A percentile compares a stretch with the other conserved stretches of the same genome.
Conservation (phyloP, 768 basidiomycete genomes). For the Mycena latifolia region DNA sequence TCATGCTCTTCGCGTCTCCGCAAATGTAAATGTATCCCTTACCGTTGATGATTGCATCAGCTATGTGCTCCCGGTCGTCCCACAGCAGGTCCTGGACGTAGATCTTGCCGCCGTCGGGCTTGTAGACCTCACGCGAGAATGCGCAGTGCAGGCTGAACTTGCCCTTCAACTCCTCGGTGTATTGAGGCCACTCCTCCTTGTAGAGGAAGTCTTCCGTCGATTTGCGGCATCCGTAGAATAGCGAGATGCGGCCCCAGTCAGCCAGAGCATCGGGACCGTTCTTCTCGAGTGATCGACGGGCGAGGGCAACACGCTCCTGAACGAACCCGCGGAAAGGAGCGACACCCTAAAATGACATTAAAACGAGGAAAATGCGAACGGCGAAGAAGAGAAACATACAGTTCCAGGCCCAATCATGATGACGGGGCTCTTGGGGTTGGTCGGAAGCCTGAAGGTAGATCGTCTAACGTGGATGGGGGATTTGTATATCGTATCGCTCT, state of each 20-base stretch:
- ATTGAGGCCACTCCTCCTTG: constrained; percentile 94
- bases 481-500: constrained; percentile 77
- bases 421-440: constrained; percentile 97
- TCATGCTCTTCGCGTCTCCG: constrained; percentile 97
- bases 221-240: constrained; percentile 97
- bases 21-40: constrained; percentile 99
- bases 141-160: constrained; percentile 92
- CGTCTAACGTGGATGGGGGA: constrained; percentile 95
- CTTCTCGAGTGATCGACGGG: constrained; percentile 94
- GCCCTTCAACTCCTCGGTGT: constrained; percentile 86
- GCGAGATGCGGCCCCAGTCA: constrained; percentile 95
- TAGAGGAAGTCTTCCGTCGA: constrained; percentile 94
- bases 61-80: constrained; percentile 87
- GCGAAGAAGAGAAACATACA: constrained; percentile 62
- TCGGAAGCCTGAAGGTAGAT: constrained; percentile 96
- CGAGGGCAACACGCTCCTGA: constrained; percentile 97
- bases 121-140: constrained; percentile 92
- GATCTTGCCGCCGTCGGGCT: constrained; percentile 93
- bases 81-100: constrained; percentile 99
- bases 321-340: constrained; percentile 99
- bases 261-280: constrained; percentile 93
- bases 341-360: constrained; percentile 76
- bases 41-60: constrained; percentile 90
- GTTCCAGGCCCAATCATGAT: constrained; percentile 99
- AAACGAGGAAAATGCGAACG: constrained; percentile 13